Percentiles rank a stretch among this genome's conserved stretches.
phyloP scores from a whole-genome alignment of 495 filamentous ascomycete genomes.

The Filosporella fistucella region DNA sequence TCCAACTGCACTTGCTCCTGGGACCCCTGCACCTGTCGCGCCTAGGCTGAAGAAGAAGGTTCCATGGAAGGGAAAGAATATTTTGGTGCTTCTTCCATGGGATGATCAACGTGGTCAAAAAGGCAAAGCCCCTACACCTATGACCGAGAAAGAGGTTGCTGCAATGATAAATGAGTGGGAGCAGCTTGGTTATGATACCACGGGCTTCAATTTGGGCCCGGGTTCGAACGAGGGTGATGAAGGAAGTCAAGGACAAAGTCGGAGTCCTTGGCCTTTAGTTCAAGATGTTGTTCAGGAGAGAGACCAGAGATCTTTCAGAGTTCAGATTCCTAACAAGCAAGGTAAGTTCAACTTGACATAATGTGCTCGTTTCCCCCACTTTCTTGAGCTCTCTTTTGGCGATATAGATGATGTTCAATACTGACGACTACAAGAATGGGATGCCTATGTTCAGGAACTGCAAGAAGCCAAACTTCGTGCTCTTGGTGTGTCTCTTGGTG shows the following conservation, averaged over 20 bases:
- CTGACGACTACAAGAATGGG: conserved; percentile 49
- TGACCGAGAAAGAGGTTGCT: conserved; percentile 58
- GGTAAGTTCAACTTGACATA: too few relatives aligned
- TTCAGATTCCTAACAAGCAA: conserved; percentile 71
- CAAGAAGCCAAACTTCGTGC: conserved; percentile 88
- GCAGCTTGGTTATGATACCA: conserved; percentile 67
- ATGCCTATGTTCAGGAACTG: conserved; percentile 71
- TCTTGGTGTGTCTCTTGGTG: conserved; percentile 75
- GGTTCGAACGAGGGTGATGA: conserved; percentile 22
- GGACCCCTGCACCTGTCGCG: conserved; percentile 25
- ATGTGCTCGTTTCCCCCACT: too few relatives aligned
- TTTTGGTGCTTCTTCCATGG: conserved; percentile 64
- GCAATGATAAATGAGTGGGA: conserved; percentile 67
- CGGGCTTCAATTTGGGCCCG: conserved; percentile 63
- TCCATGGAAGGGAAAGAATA: conserved; percentile 70
- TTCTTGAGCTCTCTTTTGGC: background rate
- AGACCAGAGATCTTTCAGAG: conserved; percentile 44
- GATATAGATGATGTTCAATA: background rate
- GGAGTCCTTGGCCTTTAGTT: conserved; percentile 66
- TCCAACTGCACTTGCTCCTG: background rate
- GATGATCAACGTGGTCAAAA: conserved; percentile 61
- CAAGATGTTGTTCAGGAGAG: conserved; percentile 53
- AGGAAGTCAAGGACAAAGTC: conserved; percentile 53
- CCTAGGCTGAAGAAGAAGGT: conserved; percentile 49
- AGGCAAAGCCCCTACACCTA: conserved; percentile 51